phyloP scores from a whole-genome alignment of 768 basidiomycete species.

The Melanogaster broomeanus region DNA sequence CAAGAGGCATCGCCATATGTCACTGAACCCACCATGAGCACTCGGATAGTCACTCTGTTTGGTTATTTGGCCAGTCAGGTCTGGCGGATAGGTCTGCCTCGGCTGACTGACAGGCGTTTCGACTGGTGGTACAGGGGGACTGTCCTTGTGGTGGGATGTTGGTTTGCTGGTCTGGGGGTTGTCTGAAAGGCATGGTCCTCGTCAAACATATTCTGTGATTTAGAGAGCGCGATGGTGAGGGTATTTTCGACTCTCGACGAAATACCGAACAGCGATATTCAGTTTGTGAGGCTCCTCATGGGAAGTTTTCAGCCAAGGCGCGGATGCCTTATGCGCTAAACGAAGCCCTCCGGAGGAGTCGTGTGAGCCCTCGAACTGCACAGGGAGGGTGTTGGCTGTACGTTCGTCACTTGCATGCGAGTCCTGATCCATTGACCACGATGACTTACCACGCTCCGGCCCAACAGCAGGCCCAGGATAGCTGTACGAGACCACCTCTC shows the following conservation, averaged over 20 bases:
- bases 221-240: background rate
- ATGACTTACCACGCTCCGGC: background rate
- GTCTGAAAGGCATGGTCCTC: background rate
- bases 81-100: background rate
- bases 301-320: no score
- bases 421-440: background rate
- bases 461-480: background rate
- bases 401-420: background rate
- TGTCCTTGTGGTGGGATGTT: background rate
- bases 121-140: background rate
- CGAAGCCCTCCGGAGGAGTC: background rate
- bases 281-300: background rate
- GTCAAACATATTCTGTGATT: background rate
- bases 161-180: background rate
- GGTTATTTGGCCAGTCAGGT: slow-evolving; percentile 1
- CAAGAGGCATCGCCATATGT: slow-evolving; percentile 3
- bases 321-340: background rate
- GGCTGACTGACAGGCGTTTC: background rate
- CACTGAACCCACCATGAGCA: slow-evolving; percentile 1
- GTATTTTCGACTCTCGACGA: no score
- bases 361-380: background rate
- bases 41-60: background rate
- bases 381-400: background rate
- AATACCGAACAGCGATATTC: background rate
- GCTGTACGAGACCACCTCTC: background rate